These are phyloP conservation scores for Knoxia roxburghii DNA, from an alignment of 257 asterid genomes.

Conservation along the genomic window DNA sequence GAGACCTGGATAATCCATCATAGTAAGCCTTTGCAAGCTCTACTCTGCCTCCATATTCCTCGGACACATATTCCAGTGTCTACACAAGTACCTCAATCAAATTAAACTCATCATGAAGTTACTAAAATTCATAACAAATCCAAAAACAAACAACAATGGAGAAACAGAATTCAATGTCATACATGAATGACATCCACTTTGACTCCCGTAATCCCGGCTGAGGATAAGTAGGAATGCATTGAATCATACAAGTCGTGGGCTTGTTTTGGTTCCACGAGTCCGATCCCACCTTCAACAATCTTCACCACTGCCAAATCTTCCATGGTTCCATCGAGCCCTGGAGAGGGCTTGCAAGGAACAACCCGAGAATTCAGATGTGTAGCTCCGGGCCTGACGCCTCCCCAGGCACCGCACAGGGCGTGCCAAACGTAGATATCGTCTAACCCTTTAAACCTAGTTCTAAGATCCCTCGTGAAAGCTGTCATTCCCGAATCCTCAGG, in stretches of 20 bases:
- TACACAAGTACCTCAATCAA: background rate
- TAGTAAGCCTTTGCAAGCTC: constrained; percentile 70
- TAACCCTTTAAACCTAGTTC: constrained; percentile 41
- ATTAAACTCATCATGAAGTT: background rate
- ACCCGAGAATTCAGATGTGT: constrained; percentile 45
- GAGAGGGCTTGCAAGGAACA: constrained; percentile 43
- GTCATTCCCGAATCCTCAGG: constrained; percentile 25
- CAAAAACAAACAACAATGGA: background rate
- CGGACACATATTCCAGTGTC: constrained; percentile 54
- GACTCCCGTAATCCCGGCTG: constrained; percentile 64
- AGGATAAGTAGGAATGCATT: constrained; percentile 60
- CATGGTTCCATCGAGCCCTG: constrained; percentile 74
- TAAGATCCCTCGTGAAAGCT: constrained; percentile 47
- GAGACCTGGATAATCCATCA: constrained; percentile 55
- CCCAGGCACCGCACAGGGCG: constrained; percentile 76
- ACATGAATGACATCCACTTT: constrained; percentile 75
- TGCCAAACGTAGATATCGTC: constrained; percentile 77
- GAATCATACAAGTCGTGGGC: constrained; percentile 57
- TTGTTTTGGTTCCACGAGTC: constrained; percentile 62
- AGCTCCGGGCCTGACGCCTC: constrained; percentile 65
- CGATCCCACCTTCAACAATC: constrained; percentile 64
- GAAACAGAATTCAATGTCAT: background rate
- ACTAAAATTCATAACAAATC: background rate
- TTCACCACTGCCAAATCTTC: constrained; percentile 66
- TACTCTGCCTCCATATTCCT: constrained; percentile 64